These are phyloP conservation scores for Misopates orontium DNA, from an alignment of 257 asterid genomes.

Conservation along the genomic window DNA sequence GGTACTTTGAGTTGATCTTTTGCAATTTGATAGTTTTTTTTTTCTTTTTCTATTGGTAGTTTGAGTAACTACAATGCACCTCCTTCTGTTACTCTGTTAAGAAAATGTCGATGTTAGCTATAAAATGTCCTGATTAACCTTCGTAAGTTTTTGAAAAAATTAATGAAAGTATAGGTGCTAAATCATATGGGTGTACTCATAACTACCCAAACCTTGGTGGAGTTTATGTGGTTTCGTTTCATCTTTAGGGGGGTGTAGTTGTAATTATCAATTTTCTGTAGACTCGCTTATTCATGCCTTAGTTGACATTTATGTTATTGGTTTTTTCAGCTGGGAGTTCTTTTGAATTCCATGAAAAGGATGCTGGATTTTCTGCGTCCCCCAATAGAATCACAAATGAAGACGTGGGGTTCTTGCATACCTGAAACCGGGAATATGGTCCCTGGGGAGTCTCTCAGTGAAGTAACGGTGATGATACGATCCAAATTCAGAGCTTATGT, in stretches of 20 bases:
- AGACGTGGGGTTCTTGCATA: constrained; percentile 82
- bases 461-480: constrained; percentile 83
- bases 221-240: too few relatives aligned
- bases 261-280: too few relatives aligned
- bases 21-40: neutral
- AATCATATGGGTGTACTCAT: too few relatives aligned
- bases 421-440: constrained; percentile 56
- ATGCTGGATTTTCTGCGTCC: constrained; percentile 79
- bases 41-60: neutral
- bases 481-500: constrained; percentile 79
- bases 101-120: too few relatives aligned
- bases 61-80: too few relatives aligned
- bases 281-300: too few relatives aligned
- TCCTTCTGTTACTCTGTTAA: too few relatives aligned
- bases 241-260: too few relatives aligned
- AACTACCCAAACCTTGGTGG: too few relatives aligned
- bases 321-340: constrained; percentile 70
- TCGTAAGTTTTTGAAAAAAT: too few relatives aligned
- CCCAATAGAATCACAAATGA: constrained; percentile 65
- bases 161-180: too few relatives aligned
- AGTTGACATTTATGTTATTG: neutral
- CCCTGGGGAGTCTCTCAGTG: constrained; percentile 72
- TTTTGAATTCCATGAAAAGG: constrained; percentile 82
- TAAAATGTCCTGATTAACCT: too few relatives aligned
- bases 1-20: constrained; percentile 33